Evolutionary conservation across 192 early-diverging fungal genomes (phyloP), one percentile per base, ranked within the genome.

Genomic region (Rhizophagus clarus): DNA sequence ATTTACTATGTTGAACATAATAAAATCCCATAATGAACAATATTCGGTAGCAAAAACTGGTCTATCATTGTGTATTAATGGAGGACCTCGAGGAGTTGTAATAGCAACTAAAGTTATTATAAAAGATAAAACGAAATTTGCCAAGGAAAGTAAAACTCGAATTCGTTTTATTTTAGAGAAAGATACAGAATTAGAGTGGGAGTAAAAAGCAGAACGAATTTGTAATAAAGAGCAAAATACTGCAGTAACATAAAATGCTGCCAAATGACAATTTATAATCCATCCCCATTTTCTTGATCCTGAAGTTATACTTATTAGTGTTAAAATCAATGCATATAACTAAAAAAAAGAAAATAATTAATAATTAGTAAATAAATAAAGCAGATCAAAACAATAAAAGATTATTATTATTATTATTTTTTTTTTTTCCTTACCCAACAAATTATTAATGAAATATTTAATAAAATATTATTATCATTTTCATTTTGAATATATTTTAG

Each of bases 211-310:
- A 1, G 29, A 56, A 71, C 76, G 51, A 34, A 79, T n/a, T 40
- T 71, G 61, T 26, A 56, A 79, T 40, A 78, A 15, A n/a, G 82
- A 77, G 5, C 51, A 64, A 20, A 45, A n/a, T 51, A 60, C 76
- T 9, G 83, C 68, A 34, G 61, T 51, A 37, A 49, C 32, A 73
- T 72, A 85, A 75, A 85, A 80, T 15, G 70, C 24, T 45, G 72
- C 75, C 7, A 86, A 60, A 75, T 84, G 81, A 2, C 61, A 37
- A 61, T 86, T 86, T 14, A 86, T 49, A 66, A 76, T 63, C 79
- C 81, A 86, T 34, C 83, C 81, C 83, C 81, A 84, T 15, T 42
- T 61, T 28, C 61, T 76, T 34, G 60, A 61, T 28, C 37, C 62
- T 62, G 47, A 4, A 15, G 22, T 31, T 37, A 76, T 37, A n/a